Evolutionary conservation across 2,329 filamentous ascomycete genomes (phyloP), one percentile per base, ranked within the genome.

Genomic region (Dothideomycetes sp.): DNA sequence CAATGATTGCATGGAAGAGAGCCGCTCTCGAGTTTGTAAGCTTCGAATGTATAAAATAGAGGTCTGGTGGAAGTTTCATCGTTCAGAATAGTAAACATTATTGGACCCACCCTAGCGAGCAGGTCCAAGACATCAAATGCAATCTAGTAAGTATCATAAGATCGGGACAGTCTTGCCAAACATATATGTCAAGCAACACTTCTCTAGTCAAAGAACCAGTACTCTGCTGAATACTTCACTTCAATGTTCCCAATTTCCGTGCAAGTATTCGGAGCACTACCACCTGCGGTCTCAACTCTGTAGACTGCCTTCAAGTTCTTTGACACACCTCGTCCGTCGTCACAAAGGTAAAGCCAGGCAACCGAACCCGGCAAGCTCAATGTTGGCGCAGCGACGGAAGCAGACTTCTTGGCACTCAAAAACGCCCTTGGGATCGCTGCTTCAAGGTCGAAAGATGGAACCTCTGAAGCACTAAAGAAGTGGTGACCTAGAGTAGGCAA

Each of bases 381-480:
- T 15, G 42, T 35, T 1, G 81, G 79, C 0, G 79, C 77, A 24
- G 64, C 51, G 31, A 74, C 65, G 27, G 52, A 56, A 22, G 60
- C 66, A 31, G 65, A 46, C 59, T 77, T 76, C 55, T 67, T 68
- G 40, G 53, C 64, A 46, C 60, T 63, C 43, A 63, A 63, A 47
- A 69, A 55, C 45, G 11, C 58, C 52, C 65, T 55, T 49, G 63
- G 57, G 19, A 58, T 52, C 27, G 54, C 51, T 30, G 58, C 55
- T 37, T 59, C 53, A 29, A 84, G 63, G 43, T 73, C 65, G 54
- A 84, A 85, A 10, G 68, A 75, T 1, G 81, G 81, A 0, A 63
- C 58, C 45, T 68, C 60, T 33, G 52, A 46, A 34, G 46, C 45
- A 57, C 70, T 71, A 66, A 85, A 85, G 69, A 68, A 82, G 66